These are phyloP conservation scores for Pichia manshurica DNA, from an alignment of 805 yeast species.

Conservation along the genomic window DNA sequence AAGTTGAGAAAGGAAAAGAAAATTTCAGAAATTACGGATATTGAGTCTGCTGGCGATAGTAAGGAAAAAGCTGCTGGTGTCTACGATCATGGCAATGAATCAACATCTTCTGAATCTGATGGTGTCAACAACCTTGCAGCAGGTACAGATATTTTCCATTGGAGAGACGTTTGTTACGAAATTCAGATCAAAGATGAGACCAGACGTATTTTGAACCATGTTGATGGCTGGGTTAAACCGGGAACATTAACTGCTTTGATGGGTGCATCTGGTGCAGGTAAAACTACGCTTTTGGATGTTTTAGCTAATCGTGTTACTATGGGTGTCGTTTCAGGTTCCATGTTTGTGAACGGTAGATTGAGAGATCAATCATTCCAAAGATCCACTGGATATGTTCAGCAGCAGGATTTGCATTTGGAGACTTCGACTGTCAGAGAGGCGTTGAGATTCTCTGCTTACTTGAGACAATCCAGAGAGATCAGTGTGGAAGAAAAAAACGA, in stretches of 20 bases:
- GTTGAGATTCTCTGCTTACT: conserved; percentile 43
- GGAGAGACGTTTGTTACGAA: conserved; percentile 72
- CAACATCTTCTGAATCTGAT: conserved; percentile 15
- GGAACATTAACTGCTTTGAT: conserved; percentile 72
- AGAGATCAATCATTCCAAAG: conserved; percentile 46
- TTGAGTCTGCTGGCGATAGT: conserved; percentile 22
- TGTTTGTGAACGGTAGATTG: conserved; percentile 50
- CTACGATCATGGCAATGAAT: conserved; percentile 20
- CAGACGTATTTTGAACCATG: conserved; percentile 55
- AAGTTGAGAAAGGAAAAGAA: conserved; percentile 39
- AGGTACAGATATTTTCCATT: conserved; percentile 57
- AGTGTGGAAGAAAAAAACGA: conserved; percentile 41
- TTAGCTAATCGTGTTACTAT: conserved; percentile 48
- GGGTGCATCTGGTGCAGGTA: conserved; percentile 66
- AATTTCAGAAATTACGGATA: conserved; percentile 21
- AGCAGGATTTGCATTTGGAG: conserved; percentile 50
- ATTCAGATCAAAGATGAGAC: conserved; percentile 56
- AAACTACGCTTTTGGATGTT: conserved; percentile 50
- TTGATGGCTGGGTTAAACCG: conserved; percentile 81
- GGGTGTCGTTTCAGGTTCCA: conserved; percentile 55
- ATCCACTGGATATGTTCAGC: conserved; percentile 55
- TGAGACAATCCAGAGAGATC: conserved; percentile 40
- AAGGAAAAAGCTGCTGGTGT: conserved; percentile 25
- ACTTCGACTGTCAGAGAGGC: conserved; percentile 52
- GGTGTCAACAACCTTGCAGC: conserved; percentile 27